Evolutionary conservation across 2,329 filamentous ascomycete genomes (phyloP), one percentile per base, ranked within the genome.

Genomic region (Zymoseptoria ardabiliae): DNA sequence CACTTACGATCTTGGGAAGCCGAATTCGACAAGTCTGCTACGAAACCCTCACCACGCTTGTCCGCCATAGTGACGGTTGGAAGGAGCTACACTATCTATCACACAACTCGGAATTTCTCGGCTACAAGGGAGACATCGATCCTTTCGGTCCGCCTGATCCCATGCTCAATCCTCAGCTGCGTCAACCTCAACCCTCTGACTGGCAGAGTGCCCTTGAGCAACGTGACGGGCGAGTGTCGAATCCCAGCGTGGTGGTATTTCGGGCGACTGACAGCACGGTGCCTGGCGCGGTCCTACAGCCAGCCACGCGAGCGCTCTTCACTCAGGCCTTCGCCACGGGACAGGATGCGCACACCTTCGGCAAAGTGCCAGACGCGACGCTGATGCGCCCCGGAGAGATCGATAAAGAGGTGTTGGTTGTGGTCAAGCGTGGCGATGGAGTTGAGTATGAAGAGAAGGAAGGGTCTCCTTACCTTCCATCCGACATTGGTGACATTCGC

Each of bases 321-420:
- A 19, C 13, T 22, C 60, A 62, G 45, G 20, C 45, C n/a, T 49
- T 57, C 41, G 22, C n/a, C 6, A n/a, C 58, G 11, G 57, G 22
- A 10, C 57, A 58, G 51, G 41, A 52, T 35, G 41, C 41, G 9
- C 51, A 45, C 19, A 28, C 11, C 4, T 60, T 53, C 22, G 52
- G 60, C 48, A 35, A n/a, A 9, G 25, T 17, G 13, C 35, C 53
- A 35, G 54, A 59, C 28, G 3, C 35, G 30, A 30, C n/a, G 8
- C 57, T 63, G 10, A 61, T 63, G 59, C 17, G 17, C 5, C 50
- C 59, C 20, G 53, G 55, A 9, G 56, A 63, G 45, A 50, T 41
- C 13, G 54, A 56, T 21, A 63, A 61, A 35, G 61, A 63, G 13
- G n/a, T 61, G 13, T 23, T 63, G 30, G 53, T 63, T 20, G 23